A percentile compares a stretch with the other conserved stretches of the same genome.
Conservation (phyloP, 1,139 yeast genomes). For the Yamadazyma atlantica region DNA sequence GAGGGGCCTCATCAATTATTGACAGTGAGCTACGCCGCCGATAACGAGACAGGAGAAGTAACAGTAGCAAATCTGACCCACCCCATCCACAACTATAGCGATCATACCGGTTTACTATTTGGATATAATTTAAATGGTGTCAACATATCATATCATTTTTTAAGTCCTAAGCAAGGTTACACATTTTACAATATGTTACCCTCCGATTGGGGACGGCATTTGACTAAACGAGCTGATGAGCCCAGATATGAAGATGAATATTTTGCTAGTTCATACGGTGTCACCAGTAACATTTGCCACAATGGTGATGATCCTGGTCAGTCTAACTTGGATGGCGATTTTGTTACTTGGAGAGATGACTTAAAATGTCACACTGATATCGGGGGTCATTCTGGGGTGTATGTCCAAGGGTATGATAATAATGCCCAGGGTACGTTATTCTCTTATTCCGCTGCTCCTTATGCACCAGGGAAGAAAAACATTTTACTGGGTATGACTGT, state of each 20-base stretch:
- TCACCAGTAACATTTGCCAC: not conserved
- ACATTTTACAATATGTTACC: not conserved
- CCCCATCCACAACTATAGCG: not conserved
- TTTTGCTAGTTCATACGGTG: not conserved
- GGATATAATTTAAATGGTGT: not conserved
- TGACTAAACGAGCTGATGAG: not conserved
- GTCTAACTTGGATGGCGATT: not conserved
- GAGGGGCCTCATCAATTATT: not conserved
- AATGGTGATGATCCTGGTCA: conserved; percentile 1
- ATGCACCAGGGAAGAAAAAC: not conserved
- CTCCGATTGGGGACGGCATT: too few relatives aligned
- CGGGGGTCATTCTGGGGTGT: not conserved
- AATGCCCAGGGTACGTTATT: not conserved
- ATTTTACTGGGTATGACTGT: not conserved
- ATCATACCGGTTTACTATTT: not conserved
- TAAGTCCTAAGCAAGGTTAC: not conserved
- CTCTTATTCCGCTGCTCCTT: conserved; percentile 1
- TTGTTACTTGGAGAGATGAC: conserved; percentile 1
- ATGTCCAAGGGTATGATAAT: conserved; percentile 1
- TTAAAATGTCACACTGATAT: conserved; percentile 1
- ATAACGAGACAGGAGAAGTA: not conserved
- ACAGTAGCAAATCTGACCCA: not conserved
- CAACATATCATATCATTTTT: not conserved
- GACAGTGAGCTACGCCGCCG: not conserved
- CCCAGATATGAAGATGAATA: not conserved